Evolutionary conservation across 2,329 filamentous ascomycete genomes (phyloP), one percentile per base, ranked within the genome.

Genomic region (Parasarocladium wereldwijsianum): DNA sequence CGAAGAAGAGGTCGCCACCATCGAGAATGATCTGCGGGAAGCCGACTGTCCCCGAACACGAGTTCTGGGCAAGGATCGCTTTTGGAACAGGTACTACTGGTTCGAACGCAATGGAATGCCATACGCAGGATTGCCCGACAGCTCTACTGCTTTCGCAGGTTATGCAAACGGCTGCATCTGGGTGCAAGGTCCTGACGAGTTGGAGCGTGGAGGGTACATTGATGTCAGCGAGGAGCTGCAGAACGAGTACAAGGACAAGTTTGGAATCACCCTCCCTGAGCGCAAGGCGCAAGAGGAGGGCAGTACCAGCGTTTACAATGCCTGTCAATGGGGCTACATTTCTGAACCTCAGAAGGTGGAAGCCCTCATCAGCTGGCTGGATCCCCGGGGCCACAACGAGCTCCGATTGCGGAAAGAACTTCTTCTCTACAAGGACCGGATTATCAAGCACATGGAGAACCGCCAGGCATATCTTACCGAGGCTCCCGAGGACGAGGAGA

Each of bases 1-100:
- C 45, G 87, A 98, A 50, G 77, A 79, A 5, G 77, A 87, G 44
- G 92, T 98, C 38, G 74, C 74, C 4, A 68, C 78, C 18, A 71
- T 93, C 30, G 87, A 96, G 43, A 86, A 92, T 43, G 86, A 96
- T 49, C 64, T 98, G 26, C 80, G 90, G 31, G 87, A 96, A 54
- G 85, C 86, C 23, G 83, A 94, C 52, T 93, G 87, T 43, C 83
- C 86, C 20, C 77, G 90, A 37, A 93, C 86, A 12, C 76, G 83
- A 38, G 75, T 87, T 12, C 64, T 98, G 16, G 90, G 90, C 36
- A 87, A 90, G 50, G 90, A 98, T 54, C 75, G 90, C 25, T 98
- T 93, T 62, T 93, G 87, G 75, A 96, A 98, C 54, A 74, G 87
- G 32, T 98, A 96, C 55, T 96, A 92, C 62, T 98, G 90, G 87